Percentiles rank a stretch among this genome's conserved stretches.
phyloP scores from a whole-genome alignment of 306 rosid species.

The Quercus ilex region DNA sequence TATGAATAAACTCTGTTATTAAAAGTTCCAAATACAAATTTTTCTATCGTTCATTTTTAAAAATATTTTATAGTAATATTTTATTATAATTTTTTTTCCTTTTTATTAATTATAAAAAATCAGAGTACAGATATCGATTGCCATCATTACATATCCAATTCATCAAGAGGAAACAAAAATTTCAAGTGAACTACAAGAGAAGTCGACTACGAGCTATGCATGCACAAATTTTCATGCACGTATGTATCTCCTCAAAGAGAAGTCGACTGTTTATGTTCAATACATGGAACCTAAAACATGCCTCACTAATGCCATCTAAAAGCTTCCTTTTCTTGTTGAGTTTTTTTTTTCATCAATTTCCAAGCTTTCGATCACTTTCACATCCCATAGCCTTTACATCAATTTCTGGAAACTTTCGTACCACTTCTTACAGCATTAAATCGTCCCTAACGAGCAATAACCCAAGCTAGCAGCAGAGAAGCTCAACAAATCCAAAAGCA shows the following conservation, averaged over 20 bases:
- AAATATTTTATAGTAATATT: too few species aligned
- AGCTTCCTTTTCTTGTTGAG: constrained; percentile 68
- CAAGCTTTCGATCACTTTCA: constrained; percentile 29
- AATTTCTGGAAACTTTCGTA: constrained; percentile 37
- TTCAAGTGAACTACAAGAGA: not conserved
- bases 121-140: too few species aligned
- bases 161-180: too few species aligned
- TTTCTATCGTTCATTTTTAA: too few species aligned
- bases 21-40: too few species aligned
- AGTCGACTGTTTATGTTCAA: not conserved
- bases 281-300: not conserved
- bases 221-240: not conserved
- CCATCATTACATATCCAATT: too few species aligned
- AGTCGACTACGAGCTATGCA: not conserved
- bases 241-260: not conserved
- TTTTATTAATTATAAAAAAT: too few species aligned
- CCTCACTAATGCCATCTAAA: constrained; percentile 51
- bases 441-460: constrained; percentile 61
- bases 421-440: constrained; percentile 48
- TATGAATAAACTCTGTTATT: too few species aligned
- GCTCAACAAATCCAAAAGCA: constrained; percentile 59
- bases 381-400: constrained; percentile 28
- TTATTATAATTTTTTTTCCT: too few species aligned
- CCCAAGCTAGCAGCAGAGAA: constrained; percentile 51
- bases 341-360: constrained; percentile 35